Evolutionary conservation across 2,329 filamentous ascomycete genomes (phyloP).

Genomic region (Beauveria australis): DNA sequence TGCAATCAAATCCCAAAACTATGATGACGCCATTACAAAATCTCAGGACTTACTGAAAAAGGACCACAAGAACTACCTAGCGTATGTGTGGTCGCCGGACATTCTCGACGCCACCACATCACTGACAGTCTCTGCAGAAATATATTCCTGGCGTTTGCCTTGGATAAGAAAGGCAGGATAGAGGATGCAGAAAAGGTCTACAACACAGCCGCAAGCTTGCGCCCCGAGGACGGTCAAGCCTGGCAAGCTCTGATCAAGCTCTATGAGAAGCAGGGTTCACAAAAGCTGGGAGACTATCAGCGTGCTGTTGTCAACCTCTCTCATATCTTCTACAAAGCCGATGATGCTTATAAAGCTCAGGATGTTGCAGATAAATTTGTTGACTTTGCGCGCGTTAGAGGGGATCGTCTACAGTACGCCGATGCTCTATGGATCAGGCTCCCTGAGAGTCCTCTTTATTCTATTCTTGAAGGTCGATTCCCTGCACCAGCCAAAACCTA

Average conservation of each 20-base stretch:
- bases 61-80: slow-evolving; percentile 76
- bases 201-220: slow-evolving; percentile 60
- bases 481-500: slow-evolving; percentile 75
- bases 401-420: slow-evolving; percentile 65
- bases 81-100: slow-evolving; percentile 38
- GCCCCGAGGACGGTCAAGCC: slow-evolving; percentile 68
- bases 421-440: slow-evolving; percentile 68
- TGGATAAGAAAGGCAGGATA: slow-evolving; percentile 64
- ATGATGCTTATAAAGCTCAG: slow-evolving; percentile 55
- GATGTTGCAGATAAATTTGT: slow-evolving; percentile 73
- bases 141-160: slow-evolving; percentile 79
- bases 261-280: slow-evolving; percentile 67
- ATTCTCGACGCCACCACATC: background rate
- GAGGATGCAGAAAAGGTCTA: slow-evolving; percentile 74
- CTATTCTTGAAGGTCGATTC: slow-evolving; percentile 73
- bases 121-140: slow-evolving; percentile 38
- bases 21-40: slow-evolving; percentile 63
- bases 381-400: slow-evolving; percentile 63
- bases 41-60: slow-evolving; percentile 60
- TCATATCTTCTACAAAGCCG: slow-evolving; percentile 60
- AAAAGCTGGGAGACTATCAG: slow-evolving; percentile 66
- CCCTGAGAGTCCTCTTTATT: slow-evolving; percentile 73
- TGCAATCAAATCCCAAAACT: slow-evolving; percentile 70
- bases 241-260: slow-evolving; percentile 86
- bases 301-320: slow-evolving; percentile 65